Base-by-base conservation (phyloP, 306 rosid genomes). In the Begonia peltatifolia region DNA sequence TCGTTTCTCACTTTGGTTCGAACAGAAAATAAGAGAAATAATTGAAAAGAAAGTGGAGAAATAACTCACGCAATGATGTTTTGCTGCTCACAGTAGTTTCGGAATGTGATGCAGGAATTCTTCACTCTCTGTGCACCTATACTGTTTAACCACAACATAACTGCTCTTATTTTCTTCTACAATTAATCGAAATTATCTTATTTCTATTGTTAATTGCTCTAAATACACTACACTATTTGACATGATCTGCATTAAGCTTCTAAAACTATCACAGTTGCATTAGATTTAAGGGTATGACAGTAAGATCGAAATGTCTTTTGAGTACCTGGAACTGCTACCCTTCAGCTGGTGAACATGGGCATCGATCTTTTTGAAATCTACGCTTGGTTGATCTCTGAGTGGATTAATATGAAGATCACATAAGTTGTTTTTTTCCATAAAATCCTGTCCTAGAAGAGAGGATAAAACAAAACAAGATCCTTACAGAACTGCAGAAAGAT, bases 311-410 rank as follows among this genome's bases (percentile, higher is more conserved):
- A 25, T 25, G 35, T 25, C 35, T 25, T 25, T 1, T 3, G 51
- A 42, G 36, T 75, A 92, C 99, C 99, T 92, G 63, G 99, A 82
- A 73, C 94, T 86, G 77, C 99, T 92, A 46, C 99, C 96, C 83
- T 92, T 92, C 42, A 92, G 67, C 73, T 92, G 99, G 78, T 92
- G 96, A 59, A 87, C 96, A 75, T 79, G 87, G 42, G 95, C 86
- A 81, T 87, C 99, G 66, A 87, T 79, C 71, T 67, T 81, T 77
- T 70, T 77, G 89, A 81, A 92, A 71, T 92, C 96, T 54, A 83
- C 83, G 51, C 44, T 58, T 58, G 70, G 70, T 62, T 81, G 94
- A 60, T 80, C 83, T 23, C 97, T 89, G 71, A 54, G 43, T 30
- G 38, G 38, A 30, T 30, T 14, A 11, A 43, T 20, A 46, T 11